Conservation (phyloP, 805 yeast species). For the Kluyveromyces siamensis region DNA sequence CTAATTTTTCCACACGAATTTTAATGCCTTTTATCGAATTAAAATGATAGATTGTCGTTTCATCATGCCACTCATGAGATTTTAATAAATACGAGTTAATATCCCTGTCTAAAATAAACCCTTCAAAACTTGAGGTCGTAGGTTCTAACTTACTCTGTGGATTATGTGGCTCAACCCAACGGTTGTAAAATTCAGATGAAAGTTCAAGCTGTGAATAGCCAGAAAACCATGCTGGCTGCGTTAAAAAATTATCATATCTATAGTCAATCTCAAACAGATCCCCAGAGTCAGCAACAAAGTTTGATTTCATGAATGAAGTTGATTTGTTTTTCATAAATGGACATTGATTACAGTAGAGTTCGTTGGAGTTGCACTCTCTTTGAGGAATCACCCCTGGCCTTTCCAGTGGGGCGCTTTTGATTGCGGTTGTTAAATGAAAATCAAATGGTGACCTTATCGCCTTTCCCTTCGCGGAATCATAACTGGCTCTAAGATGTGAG, state of each 20-base stretch:
- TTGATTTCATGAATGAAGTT: not conserved
- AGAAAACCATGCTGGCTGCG: slow-evolving; percentile 33
- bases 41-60: not conserved
- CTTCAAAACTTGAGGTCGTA: slow-evolving; percentile 11
- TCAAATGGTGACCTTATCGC: not conserved
- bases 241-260: slow-evolving; percentile 31
- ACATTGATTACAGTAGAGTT: not conserved
- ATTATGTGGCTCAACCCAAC: slow-evolving; percentile 17
- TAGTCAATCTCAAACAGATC: slow-evolving; percentile 38
- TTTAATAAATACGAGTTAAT: not conserved
- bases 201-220: slow-evolving; percentile 25
- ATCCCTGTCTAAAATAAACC: not conserved
- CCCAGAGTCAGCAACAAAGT: slow-evolving; percentile 5
- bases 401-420: not conserved
- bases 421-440: not conserved
- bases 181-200: slow-evolving; percentile 24
- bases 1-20: slow-evolving; percentile 38
- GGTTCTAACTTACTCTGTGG: slow-evolving; percentile 10
- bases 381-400: not conserved
- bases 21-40: slow-evolving; percentile 16
- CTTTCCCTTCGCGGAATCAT: slow-evolving; percentile 6
- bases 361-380: not conserved
- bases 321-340: not conserved
- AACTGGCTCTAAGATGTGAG: slow-evolving; percentile 21
- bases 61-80: slow-evolving; percentile 1